Evolutionary conservation across 192 early-diverging fungal genomes (phyloP).

Genomic region (Chytriomyces sp.): DNA sequence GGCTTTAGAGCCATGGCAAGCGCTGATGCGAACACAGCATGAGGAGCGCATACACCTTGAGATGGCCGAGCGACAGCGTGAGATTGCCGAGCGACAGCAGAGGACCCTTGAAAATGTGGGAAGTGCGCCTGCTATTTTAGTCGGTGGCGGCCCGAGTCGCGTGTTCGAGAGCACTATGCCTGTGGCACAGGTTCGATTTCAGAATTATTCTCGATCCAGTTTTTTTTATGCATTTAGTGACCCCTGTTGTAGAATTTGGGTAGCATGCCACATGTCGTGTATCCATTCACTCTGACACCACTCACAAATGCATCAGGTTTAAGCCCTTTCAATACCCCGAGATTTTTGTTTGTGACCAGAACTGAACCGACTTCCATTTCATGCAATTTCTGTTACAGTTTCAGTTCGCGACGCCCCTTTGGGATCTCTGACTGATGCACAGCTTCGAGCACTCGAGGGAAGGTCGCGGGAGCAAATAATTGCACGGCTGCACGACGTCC

Average conservation of each 20-base stretch:
- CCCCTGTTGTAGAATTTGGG: background rate
- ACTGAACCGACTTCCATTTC: no score
- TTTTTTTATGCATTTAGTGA: no score
- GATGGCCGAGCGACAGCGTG: background rate
- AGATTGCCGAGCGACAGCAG: no score
- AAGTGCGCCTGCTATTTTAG: no score
- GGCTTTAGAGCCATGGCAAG: no score
- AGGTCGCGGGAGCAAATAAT: slow-evolving; percentile 47
- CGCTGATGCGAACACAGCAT: background rate
- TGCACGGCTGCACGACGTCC: slow-evolving; percentile 45
- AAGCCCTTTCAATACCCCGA: background rate
- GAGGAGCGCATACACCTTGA: slow-evolving; percentile 2
- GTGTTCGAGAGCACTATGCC: no score
- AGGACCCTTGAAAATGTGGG: no score
- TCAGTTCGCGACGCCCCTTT: background rate
- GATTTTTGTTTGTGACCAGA: no score
- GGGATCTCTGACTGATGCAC: slow-evolving; percentile 48
- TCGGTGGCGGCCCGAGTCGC: no score
- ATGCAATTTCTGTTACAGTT: no score
- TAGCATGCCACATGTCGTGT: slow-evolving; percentile 9
- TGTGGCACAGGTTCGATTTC: no score
- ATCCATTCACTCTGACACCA: slow-evolving; percentile 48
- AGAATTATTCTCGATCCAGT: no score
- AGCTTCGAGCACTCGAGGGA: slow-evolving; percentile 55
- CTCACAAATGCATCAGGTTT: slow-evolving; percentile 4